phyloP scores from a whole-genome alignment of 805 yeast species.

The Middelhovenomyces tepae region DNA sequence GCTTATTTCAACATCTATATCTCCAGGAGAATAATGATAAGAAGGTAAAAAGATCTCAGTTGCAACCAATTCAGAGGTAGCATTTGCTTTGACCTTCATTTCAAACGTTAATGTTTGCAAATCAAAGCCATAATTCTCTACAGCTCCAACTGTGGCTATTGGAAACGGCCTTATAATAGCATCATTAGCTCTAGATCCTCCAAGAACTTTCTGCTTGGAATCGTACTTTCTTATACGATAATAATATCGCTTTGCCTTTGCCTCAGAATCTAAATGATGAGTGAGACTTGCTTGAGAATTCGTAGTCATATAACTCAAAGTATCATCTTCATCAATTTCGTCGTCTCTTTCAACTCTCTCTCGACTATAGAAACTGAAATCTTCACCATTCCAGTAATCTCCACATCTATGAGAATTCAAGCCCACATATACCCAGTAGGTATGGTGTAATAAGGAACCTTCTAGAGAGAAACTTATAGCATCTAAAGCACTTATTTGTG shows the following conservation, averaged over 20 bases:
- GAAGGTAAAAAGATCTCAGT: slow-evolving; percentile 63
- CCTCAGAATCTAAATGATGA: no score
- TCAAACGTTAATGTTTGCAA: slow-evolving; percentile 12
- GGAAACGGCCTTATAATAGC: slow-evolving; percentile 69
- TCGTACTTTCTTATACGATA: no score
- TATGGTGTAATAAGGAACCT: slow-evolving; percentile 57
- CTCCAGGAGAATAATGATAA: slow-evolving; percentile 54
- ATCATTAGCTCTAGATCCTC: slow-evolving; percentile 55
- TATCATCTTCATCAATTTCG: slow-evolving; percentile 7
- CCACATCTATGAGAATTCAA: slow-evolving; percentile 73
- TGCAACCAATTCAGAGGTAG: slow-evolving; percentile 20
- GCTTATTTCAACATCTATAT: slow-evolving; percentile 40
- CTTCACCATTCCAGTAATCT: slow-evolving; percentile 87
- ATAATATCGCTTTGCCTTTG: no score
- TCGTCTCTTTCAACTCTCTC: slow-evolving; percentile 36
- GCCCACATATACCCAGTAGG: slow-evolving; percentile 77
- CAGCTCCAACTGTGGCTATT: slow-evolving; percentile 28
- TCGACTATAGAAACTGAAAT: slow-evolving; percentile 72
- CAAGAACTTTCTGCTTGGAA: slow-evolving; percentile 2
- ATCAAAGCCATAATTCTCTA: slow-evolving; percentile 13
- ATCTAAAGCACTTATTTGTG: slow-evolving; percentile 75
- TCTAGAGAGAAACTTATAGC: slow-evolving; percentile 73
- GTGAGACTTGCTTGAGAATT: background rate
- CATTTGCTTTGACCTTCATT: slow-evolving; percentile 10
- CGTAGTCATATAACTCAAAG: background rate